These are phyloP conservation scores for Ganoderma lingzhi DNA, from an alignment of 1,284 basidiomycete species.

Conservation along the genomic window DNA sequence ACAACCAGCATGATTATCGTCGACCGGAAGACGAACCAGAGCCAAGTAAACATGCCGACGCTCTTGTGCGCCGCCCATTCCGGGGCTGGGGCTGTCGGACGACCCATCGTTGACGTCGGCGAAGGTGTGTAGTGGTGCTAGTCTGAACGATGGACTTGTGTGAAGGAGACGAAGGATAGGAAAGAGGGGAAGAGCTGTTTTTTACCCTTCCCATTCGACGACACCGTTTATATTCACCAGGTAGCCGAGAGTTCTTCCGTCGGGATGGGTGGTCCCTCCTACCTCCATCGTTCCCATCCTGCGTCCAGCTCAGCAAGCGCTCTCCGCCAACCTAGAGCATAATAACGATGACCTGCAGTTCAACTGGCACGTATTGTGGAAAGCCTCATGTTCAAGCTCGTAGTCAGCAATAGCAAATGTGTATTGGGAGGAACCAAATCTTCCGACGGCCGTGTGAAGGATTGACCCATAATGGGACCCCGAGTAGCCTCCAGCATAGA, in stretches of 20 bases:
- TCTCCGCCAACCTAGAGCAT: not conserved
- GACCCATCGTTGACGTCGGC: not conserved
- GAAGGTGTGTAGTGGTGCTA: not conserved
- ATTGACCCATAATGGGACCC: not conserved
- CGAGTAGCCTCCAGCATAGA: not conserved
- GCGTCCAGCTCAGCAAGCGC: not conserved
- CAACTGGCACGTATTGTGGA: not conserved
- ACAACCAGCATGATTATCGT: conserved; percentile 11
- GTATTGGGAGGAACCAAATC: not conserved
- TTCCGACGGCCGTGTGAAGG: not conserved
- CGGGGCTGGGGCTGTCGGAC: not conserved
- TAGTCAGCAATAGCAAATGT: conserved; percentile 1
- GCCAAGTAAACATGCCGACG: not conserved
- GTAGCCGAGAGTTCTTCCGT: not conserved
- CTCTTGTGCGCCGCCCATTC: conserved; percentile 9
- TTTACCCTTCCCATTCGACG: not conserved
- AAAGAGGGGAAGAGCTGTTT: not conserved
- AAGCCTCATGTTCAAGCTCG: not conserved
- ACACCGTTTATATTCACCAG: not conserved
- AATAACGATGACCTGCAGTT: not conserved
- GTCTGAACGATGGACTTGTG: not conserved
- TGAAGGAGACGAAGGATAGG: not conserved
- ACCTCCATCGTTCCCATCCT: not conserved
- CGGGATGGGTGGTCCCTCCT: not conserved
- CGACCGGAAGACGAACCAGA: conserved; percentile 14